A percentile compares a stretch with the other conserved stretches of the same genome.
phyloP scores from a whole-genome alignment of 495 filamentous ascomycete species.

The Penicillium simplicissimum region DNA sequence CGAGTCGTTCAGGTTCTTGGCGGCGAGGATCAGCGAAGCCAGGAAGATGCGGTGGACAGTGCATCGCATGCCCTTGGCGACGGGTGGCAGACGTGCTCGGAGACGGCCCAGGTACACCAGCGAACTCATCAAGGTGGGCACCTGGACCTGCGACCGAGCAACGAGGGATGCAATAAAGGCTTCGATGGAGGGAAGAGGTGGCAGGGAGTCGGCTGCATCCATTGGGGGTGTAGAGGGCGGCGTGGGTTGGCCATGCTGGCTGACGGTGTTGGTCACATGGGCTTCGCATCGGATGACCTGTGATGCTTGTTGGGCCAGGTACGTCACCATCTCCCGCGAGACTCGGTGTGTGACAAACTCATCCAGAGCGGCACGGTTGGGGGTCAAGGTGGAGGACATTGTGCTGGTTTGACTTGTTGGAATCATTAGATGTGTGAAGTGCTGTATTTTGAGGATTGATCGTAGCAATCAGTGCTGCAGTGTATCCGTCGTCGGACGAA shows the following conservation, averaged over 20 bases:
- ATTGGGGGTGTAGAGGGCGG: constrained; percentile 67
- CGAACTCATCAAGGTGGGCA: constrained; percentile 94
- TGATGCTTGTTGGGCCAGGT: constrained; percentile 79
- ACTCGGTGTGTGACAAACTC: constrained; percentile 85
- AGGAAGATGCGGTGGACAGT: constrained; percentile 90
- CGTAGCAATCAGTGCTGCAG: not conserved
- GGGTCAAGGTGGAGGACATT: constrained; percentile 59
- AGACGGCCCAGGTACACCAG: constrained; percentile 90
- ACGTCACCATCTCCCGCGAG: constrained; percentile 77
- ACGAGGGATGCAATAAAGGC: constrained; percentile 90
- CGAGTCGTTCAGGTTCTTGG: constrained; percentile 83
- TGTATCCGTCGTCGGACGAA: not conserved
- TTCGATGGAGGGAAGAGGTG: constrained; percentile 74
- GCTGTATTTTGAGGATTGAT: not conserved
- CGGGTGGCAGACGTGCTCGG: constrained; percentile 78
- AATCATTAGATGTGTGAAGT: constrained; percentile 1
- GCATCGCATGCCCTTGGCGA: constrained; percentile 96
- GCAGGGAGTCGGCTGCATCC: constrained; percentile 45
- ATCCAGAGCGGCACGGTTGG: constrained; percentile 83
- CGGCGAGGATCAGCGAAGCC: constrained; percentile 74
- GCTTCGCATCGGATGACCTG: constrained; percentile 89
- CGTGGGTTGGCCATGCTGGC: constrained; percentile 64
- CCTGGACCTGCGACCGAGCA: constrained; percentile 90
- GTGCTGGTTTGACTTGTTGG: constrained; percentile 41
- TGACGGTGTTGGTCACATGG: constrained; percentile 44